Conservation (phyloP, 768 basidiomycete species). For the Trametes coccinea region DNA sequence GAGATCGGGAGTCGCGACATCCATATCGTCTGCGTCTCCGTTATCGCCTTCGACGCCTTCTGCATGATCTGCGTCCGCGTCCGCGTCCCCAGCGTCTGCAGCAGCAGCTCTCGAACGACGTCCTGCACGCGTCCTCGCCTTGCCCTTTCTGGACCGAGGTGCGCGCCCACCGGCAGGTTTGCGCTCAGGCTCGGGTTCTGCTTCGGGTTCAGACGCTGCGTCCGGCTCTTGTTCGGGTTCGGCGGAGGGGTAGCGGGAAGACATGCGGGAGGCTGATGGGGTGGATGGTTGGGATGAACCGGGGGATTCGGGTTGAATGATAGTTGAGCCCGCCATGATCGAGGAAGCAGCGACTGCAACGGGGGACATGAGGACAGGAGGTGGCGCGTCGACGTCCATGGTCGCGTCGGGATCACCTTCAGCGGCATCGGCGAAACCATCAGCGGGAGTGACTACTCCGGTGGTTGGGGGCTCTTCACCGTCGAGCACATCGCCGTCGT, state of each 20-base stretch:
- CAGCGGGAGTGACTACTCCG: constrained; percentile 18
- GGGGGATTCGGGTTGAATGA: constrained; percentile 42
- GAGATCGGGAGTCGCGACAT: constrained; percentile 44
- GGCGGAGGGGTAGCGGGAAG: constrained; percentile 46
- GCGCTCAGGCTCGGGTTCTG: constrained; percentile 24
- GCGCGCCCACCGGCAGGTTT: constrained; percentile 13
- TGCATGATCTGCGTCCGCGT: constrained; percentile 32
- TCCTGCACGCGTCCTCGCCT: constrained; percentile 10
- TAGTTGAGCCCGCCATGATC: constrained; percentile 47
- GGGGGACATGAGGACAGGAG: constrained; percentile 29
- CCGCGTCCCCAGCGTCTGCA: constrained; percentile 25
- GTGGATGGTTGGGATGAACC: constrained; percentile 39
- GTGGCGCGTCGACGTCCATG: constrained; percentile 30
- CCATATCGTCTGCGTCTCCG: constrained; percentile 41
- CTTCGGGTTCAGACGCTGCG: constrained; percentile 24
- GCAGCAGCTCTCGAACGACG: constrained; percentile 19
- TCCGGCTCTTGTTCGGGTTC: constrained; percentile 29
- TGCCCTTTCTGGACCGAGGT: constrained; percentile 18
- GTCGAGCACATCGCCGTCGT: constrained; percentile 32
- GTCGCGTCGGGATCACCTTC: constrained; percentile 22
- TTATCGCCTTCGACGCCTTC: constrained; percentile 33
- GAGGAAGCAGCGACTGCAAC: constrained; percentile 43
- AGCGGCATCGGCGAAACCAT: constrained; percentile 31
- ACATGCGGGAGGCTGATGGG: constrained; percentile 34
- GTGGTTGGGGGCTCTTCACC: constrained; percentile 20